Evolutionary conservation across 106 monocot genomes (phyloP), one percentile per base, ranked within the genome.

Genomic region (Dioscorea zingiberensis): DNA sequence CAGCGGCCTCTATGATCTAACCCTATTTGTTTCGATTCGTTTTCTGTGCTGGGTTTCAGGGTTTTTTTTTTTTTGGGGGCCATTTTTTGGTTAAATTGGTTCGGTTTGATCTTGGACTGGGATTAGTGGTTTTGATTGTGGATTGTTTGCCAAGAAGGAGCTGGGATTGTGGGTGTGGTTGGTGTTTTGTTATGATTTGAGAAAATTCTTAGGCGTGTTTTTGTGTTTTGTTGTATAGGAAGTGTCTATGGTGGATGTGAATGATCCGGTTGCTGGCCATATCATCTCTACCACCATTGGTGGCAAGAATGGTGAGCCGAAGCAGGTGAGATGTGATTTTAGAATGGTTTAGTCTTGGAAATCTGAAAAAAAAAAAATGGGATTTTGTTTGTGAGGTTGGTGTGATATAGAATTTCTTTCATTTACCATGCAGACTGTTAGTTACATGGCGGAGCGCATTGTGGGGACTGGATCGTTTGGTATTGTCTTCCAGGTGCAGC

Each of bases 231-330:
- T 6, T 38, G 38, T 69, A 69, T 72, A 90, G 89, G 85, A 85
- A 60, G 63, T 77, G 48, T 69, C 82, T 13, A 73, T 85, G 28
- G 48, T 75, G 24, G 80, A 90, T 44, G 76, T 72, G 48, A 85
- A 71, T 54, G 85, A 79, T 60, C 68, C 82, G 7, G 73, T 90
- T 21, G 83, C 90, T 0, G 90, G 90, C n/a, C 90, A 90, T 48
- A 90, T 90, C 65, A 90, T 90, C 62, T 90, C 90, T 14, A 90
- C 90, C 14, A 85, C 85, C 56, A 78, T 85, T 64, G 90, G 85
- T 59, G 90, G 90, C 44, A 90, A 90, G 73, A 85, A 90, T 65
- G 90, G 90, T 29, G 90, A 90, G 77, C 77, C 85, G 3, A 90
- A 90, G 74, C 67, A 69, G 75, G 90, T 85, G 25, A 69, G 60